These are phyloP conservation scores for Hibiscus trionum DNA, from an alignment of 345 rosid genomes.

Conservation along the genomic window DNA sequence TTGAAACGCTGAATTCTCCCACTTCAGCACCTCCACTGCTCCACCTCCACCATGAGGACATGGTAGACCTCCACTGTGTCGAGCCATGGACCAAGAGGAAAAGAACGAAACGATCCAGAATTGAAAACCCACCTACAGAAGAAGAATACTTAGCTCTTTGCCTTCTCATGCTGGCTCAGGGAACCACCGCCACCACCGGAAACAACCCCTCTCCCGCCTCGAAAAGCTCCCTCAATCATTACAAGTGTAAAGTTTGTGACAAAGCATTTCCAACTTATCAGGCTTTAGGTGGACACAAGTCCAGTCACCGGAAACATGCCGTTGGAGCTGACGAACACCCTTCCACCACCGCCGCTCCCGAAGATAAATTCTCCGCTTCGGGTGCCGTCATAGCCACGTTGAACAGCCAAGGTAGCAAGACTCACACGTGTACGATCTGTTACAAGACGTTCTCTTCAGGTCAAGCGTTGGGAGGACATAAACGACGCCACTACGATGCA, in stretches of 20 bases:
- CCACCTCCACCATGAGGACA: constrained; percentile 34
- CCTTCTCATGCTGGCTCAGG: constrained; percentile 34
- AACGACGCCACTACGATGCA: constrained; percentile 67
- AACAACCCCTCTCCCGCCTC: constrained; percentile 1
- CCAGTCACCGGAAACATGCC: constrained; percentile 32
- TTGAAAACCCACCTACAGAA: constrained; percentile 24
- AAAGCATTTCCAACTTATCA: constrained; percentile 36
- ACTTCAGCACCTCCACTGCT: constrained; percentile 35
- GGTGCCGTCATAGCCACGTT: background rate
- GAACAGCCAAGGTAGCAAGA: constrained; percentile 23
- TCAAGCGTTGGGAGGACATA: constrained; percentile 82
- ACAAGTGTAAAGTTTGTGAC: constrained; percentile 37
- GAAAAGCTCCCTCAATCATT: constrained; percentile 9
- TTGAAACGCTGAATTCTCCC: constrained; percentile 50
- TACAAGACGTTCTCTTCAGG: constrained; percentile 61
- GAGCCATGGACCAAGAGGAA: constrained; percentile 36
- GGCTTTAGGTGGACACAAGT: constrained; percentile 47
- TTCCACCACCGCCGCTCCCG: background rate
- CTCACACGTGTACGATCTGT: constrained; percentile 52
- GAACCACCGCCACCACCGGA: background rate
- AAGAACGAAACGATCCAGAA: constrained; percentile 29
- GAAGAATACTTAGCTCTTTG: constrained; percentile 41
- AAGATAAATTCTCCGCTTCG: background rate
- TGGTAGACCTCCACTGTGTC: background rate
- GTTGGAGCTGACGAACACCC: constrained; percentile 1